Evolutionary conservation across 2,329 filamentous ascomycete species (phyloP).

Genomic region (Nemania sp.): DNA sequence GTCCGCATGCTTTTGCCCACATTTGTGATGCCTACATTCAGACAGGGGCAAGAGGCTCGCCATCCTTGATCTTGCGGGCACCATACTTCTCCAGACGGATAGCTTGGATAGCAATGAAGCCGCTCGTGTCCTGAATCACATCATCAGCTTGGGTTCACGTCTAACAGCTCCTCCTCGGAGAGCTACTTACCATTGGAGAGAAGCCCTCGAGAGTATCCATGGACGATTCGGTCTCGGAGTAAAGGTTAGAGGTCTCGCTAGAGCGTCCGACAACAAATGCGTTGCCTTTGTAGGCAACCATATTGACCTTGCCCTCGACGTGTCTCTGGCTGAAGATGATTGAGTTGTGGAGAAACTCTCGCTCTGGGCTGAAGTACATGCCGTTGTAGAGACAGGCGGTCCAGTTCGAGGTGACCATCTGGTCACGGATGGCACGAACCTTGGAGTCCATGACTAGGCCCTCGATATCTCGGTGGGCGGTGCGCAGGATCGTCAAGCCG

Average conservation of each 20-base stretch:
- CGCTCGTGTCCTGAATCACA: slow-evolving; percentile 46
- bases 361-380: slow-evolving; percentile 59
- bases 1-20: too few relatives aligned
- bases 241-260: slow-evolving; percentile 51
- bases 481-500: slow-evolving; percentile 46
- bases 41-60: slow-evolving; percentile 48
- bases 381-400: slow-evolving; percentile 50
- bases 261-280: slow-evolving; percentile 53
- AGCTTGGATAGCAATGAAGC: slow-evolving; percentile 70
- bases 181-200: slow-evolving; percentile 20
- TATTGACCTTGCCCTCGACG: slow-evolving; percentile 44
- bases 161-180: too few relatives aligned
- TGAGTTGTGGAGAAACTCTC: slow-evolving; percentile 62
- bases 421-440: slow-evolving; percentile 59
- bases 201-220: slow-evolving; percentile 56
- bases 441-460: slow-evolving; percentile 61
- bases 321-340: slow-evolving; percentile 62
- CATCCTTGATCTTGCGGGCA: slow-evolving; percentile 44
- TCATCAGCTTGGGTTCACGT: not conserved
- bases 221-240: slow-evolving; percentile 51
- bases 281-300: slow-evolving; percentile 46
- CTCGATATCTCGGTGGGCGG: slow-evolving; percentile 55
- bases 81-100: slow-evolving; percentile 65
- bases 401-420: slow-evolving; percentile 58
- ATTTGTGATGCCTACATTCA: too few relatives aligned